Percentiles rank a stretch among this genome's conserved stretches.
Evolutionary conservation across 805 yeast species (phyloP).

Genomic region (Wickerhamia fluorescens): DNA sequence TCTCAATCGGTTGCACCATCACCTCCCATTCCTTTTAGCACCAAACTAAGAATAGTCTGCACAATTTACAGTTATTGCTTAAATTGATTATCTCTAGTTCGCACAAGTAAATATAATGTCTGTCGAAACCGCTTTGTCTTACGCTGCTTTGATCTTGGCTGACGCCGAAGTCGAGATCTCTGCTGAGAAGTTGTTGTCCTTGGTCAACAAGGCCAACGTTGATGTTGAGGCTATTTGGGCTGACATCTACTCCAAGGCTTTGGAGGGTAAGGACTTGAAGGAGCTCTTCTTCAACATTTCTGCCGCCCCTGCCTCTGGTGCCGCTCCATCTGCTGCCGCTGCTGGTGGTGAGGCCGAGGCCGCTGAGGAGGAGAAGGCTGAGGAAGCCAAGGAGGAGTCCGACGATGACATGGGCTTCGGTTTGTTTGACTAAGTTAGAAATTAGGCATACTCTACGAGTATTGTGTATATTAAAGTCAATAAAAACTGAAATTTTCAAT

Average conservation of each 20-base stretch:
- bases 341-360: conserved; percentile 29
- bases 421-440: conserved; percentile 33
- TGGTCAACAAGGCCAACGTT: conserved; percentile 35
- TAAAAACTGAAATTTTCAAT: conserved; percentile 3
- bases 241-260: conserved; percentile 42
- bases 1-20: no score
- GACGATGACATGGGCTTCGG: conserved; percentile 39
- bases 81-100: conserved; percentile 44
- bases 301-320: conserved; percentile 38
- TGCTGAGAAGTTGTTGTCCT: conserved; percentile 37
- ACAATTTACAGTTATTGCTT: conserved; percentile 26
- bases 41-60: conserved; percentile 48
- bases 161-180: conserved; percentile 41
- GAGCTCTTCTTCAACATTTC: conserved; percentile 44
- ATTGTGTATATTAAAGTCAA: conserved; percentile 2
- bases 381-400: conserved; percentile 28
- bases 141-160: conserved; percentile 46
- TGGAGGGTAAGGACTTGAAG: conserved; percentile 41
- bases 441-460: conserved; percentile 2
- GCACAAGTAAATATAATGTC: conserved; percentile 39
- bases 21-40: no score
- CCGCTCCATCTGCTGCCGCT: conserved; percentile 29
- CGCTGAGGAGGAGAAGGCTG: conserved; percentile 21
- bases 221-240: conserved; percentile 43
- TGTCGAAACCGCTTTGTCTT: conserved; percentile 42